Conservation (phyloP, 148 eudicot species). For the Beta vulgaris region DNA sequence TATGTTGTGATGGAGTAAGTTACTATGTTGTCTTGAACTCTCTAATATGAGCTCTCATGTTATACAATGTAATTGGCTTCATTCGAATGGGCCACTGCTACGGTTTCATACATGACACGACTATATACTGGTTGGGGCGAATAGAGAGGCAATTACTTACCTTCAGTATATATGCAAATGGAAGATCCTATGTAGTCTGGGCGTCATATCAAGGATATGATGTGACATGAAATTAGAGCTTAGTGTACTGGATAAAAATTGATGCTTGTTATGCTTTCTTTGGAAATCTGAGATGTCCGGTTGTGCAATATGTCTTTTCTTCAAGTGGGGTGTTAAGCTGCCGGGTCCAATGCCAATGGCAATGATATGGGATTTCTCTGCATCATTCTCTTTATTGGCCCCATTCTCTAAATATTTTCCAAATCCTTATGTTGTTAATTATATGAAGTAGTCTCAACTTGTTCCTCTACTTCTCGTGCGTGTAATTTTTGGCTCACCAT, state of each 20-base stretch:
- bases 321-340: not conserved
- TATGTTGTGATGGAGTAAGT: constrained; percentile 94
- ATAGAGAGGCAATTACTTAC: not conserved
- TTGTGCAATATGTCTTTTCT: not conserved
- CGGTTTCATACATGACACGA: not conserved
- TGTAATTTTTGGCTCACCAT: constrained; percentile 2
- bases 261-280: not conserved
- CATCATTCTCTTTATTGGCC: not conserved
- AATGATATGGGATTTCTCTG: not conserved
- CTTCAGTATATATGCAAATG: not conserved
- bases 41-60: not conserved
- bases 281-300: not conserved
- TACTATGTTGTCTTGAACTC: constrained; percentile 7
- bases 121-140: not conserved
- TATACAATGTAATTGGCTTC: not conserved
- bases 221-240: not conserved
- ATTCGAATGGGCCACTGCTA: not conserved
- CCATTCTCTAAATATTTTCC: not conserved
- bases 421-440: not conserved
- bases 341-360: not conserved
- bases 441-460: not conserved
- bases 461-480: not conserved
- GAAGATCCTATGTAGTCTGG: not conserved
- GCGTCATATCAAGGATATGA: not conserved
- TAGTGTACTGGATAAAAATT: not conserved